Percentiles rank a stretch among this genome's conserved stretches.
Evolutionary conservation across 495 filamentous ascomycete genomes (phyloP).

Genomic region (Penicillium lagena): DNA sequence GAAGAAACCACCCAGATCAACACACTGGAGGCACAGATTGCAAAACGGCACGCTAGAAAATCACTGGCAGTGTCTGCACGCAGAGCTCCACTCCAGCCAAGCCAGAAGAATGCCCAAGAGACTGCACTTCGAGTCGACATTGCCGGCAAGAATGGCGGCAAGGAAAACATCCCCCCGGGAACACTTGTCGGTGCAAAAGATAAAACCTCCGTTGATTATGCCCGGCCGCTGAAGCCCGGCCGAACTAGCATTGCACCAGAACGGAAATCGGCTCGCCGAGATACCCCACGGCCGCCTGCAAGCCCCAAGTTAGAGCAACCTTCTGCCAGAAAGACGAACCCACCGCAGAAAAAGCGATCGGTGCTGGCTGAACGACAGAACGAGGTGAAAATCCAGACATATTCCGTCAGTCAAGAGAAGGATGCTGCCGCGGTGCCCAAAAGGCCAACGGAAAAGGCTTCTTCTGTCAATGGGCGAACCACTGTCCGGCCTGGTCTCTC

Average conservation of each 20-base stretch:
- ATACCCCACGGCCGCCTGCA: not conserved
- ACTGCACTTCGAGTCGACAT: slow-evolving; percentile 21
- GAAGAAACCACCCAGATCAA: slow-evolving; percentile 18
- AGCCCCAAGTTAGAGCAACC: slow-evolving; percentile 3
- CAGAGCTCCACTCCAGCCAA: slow-evolving; percentile 32
- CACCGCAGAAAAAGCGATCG: not conserved
- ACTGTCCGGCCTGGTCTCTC: slow-evolving; percentile 7
- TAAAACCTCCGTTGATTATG: slow-evolving; percentile 2
- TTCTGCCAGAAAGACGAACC: not conserved
- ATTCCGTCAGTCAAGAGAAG: not conserved
- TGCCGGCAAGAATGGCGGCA: slow-evolving; percentile 37
- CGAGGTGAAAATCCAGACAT: slow-evolving; percentile 4
- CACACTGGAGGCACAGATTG: slow-evolving; percentile 17
- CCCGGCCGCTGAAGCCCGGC: slow-evolving; percentile 3
- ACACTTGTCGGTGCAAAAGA: slow-evolving; percentile 7
- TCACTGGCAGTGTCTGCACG: slow-evolving; percentile 19
- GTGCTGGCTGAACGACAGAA: slow-evolving; percentile 6
- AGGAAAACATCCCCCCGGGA: slow-evolving; percentile 43
- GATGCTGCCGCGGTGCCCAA: not conserved
- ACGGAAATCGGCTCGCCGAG: not conserved
- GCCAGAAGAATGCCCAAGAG: slow-evolving; percentile 25
- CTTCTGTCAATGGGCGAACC: slow-evolving; percentile 4
- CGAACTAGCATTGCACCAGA: not conserved
- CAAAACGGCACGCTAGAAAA: slow-evolving; percentile 23
- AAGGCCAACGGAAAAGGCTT: not conserved